A percentile compares a stretch with the other conserved stretches of the same genome.
Evolutionary conservation across 192 early-diverging fungal genomes (phyloP).

Genomic region (Pilobolus umbonatus): DNA sequence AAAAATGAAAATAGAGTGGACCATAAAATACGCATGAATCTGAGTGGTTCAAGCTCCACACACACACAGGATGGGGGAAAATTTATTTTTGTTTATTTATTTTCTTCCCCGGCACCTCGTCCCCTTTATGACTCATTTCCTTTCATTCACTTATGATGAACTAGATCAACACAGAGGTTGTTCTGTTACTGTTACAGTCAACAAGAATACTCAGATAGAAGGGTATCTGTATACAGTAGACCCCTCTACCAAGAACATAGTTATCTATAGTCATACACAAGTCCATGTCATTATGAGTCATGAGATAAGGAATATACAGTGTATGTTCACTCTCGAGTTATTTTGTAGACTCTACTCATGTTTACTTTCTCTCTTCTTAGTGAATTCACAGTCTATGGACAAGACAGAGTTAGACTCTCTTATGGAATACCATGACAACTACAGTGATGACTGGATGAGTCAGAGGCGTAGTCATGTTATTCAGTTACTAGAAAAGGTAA

Average conservation of each 20-base stretch:
- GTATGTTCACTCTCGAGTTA: background rate
- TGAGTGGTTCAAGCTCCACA: too few relatives aligned
- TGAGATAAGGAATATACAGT: background rate
- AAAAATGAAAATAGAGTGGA: too few relatives aligned
- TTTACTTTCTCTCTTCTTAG: background rate
- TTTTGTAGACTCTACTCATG: background rate
- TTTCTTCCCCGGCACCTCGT: too few relatives aligned
- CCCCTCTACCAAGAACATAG: background rate
- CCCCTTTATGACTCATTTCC: too few relatives aligned
- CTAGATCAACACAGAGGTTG: background rate
- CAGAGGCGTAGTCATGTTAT: background rate
- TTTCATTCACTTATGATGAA: background rate
- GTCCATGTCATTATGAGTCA: slow-evolving; percentile 5
- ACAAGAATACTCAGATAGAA: background rate
- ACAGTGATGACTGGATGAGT: background rate
- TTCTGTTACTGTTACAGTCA: background rate
- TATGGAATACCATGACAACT: background rate
- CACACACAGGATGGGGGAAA: too few relatives aligned
- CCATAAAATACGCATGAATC: background rate
- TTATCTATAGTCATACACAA: background rate
- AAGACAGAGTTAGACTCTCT: background rate
- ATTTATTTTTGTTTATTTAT: too few relatives aligned
- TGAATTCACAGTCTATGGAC: background rate
- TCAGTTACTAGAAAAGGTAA: slow-evolving; percentile 13
- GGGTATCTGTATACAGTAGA: slow-evolving; percentile 8